Base-by-base conservation (phyloP, 2,329 filamentous ascomycete genomes). In the Aureobasidium sp. region DNA sequence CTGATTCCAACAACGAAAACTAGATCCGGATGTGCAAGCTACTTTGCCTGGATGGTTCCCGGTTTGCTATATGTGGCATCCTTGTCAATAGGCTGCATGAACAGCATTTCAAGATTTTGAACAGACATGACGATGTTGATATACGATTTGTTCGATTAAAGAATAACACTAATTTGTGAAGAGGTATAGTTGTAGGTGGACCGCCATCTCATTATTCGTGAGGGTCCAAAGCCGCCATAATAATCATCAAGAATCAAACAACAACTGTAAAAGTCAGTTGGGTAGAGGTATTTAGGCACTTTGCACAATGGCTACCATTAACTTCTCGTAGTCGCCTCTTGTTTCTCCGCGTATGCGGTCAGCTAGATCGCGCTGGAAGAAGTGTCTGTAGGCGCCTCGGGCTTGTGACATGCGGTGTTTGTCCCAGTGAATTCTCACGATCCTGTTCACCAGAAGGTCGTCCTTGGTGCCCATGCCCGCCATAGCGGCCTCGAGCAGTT, bases 381-480 rank as follows among this genome's bases (percentile, higher is more conserved):
- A 81, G 68, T 88, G 83, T 69, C 85, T 79, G 74, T 91, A 97
- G 11, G 89, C 91, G 0, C 79, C 82, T 75, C 90, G 91, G 62
- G 96, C 87, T 67, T 90, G 87, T 56, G 85, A 83, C 79, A 96
- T 80, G 67, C 89, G 84, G 60, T 79, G 80, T 40, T 81, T 81
- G 70, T 96, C 85, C 93, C 93, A 97, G 74, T 97, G 93, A 53
- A 84, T 81, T 24, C 90, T 82, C 1, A 97, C 84, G 4, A 94
- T 81, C n/a, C 91, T 82, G 31, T 86, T 82, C 17, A 95, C 83
- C 3, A 97, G 81, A 9, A 92, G 79, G 35, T 85, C 78, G 65
- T 99, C 92, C 73, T 94, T 93, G 12, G 94, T 97, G 2, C 93
- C 93, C 66, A 88, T 69, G 0, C 93, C 94, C 1, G 84, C 82